Percentiles rank a stretch among this genome's conserved stretches.
These are phyloP conservation scores for Paecilomyces sp. DNA, from an alignment of 2,329 filamentous ascomycete species.

Conservation along the genomic window DNA sequence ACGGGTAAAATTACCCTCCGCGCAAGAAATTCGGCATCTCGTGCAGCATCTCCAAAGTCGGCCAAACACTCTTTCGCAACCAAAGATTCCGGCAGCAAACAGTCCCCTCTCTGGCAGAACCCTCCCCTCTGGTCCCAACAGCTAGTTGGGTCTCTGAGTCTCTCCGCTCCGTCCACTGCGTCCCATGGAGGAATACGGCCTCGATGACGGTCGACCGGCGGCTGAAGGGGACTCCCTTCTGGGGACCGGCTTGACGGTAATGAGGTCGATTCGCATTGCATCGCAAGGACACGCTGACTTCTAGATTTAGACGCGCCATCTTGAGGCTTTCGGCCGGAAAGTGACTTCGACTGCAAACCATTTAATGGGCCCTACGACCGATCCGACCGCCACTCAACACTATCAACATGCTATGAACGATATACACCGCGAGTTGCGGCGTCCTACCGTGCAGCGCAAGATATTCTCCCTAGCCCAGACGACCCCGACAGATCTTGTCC, in stretches of 20 bases:
- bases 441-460: constrained; percentile 76
- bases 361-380: constrained; percentile 64
- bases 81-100: neutral
- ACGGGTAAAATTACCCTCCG: neutral
- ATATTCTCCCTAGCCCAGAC: constrained; percentile 88
- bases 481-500: constrained; percentile 87
- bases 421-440: constrained; percentile 80
- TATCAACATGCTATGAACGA: constrained; percentile 85
- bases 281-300: constrained; percentile 3
- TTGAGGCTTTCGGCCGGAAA: constrained; percentile 91
- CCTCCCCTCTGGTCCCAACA: constrained; percentile 8
- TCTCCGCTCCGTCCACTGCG: constrained; percentile 10
- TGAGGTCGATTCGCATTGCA: constrained; percentile 3
- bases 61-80: neutral
- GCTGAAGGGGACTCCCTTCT: constrained; percentile 38
- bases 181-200: constrained; percentile 39
- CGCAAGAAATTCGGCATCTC: neutral
- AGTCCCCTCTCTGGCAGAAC: neutral
- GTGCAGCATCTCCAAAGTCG: neutral
- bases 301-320: constrained; percentile 63
- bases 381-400: constrained; percentile 50
- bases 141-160: constrained; percentile 20
- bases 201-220: constrained; percentile 35
- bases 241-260: constrained; percentile 43
- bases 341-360: constrained; percentile 90